Conservation (phyloP, 2,329 filamentous ascomycete species). For the Aspergillus tubingensis region DNA sequence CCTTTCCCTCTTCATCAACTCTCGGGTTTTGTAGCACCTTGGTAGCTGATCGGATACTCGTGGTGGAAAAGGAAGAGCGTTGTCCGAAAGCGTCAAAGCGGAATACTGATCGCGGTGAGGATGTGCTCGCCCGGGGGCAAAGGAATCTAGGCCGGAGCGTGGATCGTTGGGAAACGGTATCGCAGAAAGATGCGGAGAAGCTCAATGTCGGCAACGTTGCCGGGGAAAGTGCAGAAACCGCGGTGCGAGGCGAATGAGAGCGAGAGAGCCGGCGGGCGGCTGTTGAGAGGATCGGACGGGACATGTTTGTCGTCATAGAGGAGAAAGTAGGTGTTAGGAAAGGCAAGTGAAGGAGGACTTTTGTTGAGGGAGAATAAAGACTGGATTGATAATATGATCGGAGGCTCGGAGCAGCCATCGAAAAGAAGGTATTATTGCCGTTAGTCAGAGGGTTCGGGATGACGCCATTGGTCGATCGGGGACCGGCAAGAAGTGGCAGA, state of each 20-base stretch:
- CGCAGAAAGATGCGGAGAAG: conserved; percentile 34
- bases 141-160: not conserved
- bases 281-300: conserved; percentile 30
- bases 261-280: conserved; percentile 29
- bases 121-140: not conserved
- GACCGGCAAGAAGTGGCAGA: conserved; percentile 31
- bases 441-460: conserved; percentile 33
- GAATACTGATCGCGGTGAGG: not conserved
- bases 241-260: conserved; percentile 8
- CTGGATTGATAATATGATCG: conserved; percentile 24
- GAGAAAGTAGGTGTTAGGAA: not conserved
- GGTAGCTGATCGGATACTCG: conserved; percentile 36
- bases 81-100: conserved; percentile 18
- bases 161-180: conserved; percentile 23
- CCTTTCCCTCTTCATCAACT: conserved; percentile 78
- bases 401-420: conserved; percentile 18
- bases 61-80: conserved; percentile 38
- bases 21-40: conserved; percentile 66
- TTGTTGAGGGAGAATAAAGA: conserved; percentile 3
- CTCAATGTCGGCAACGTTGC: conserved; percentile 23
- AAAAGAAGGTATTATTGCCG: conserved; percentile 12
- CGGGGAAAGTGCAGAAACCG: conserved; percentile 25
- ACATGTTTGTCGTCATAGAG: conserved; percentile 27
- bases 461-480: conserved; percentile 32
- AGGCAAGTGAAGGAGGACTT: not conserved